Evolutionary conservation across 257 asterid genomes (phyloP).

Genomic region (Leptodermis oblonga): DNA sequence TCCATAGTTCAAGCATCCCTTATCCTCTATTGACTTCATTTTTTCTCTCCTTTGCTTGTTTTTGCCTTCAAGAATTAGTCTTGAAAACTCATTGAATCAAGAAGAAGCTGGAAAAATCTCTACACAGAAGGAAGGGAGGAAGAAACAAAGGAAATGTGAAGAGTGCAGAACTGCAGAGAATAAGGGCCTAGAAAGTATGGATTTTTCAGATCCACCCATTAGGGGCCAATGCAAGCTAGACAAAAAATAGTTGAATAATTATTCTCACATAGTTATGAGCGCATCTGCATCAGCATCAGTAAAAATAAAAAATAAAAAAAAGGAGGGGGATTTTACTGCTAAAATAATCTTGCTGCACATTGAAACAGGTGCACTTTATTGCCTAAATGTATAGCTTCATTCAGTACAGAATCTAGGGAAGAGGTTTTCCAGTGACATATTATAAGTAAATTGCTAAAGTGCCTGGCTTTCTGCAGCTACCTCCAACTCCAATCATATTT

Average conservation of each 20-base stretch:
- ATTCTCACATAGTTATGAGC: slow-evolving; percentile 41
- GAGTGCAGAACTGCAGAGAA: slow-evolving; percentile 39
- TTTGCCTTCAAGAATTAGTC: not conserved
- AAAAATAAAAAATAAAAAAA: slow-evolving; percentile 9
- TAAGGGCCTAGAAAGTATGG: slow-evolving; percentile 37
- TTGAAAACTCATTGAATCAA: not conserved
- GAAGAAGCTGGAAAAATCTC: not conserved
- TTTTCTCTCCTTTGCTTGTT: slow-evolving; percentile 8
- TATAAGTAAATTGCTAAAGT: slow-evolving; percentile 13
- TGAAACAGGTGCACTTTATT: slow-evolving; percentile 33
- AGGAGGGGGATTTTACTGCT: slow-evolving; percentile 6
- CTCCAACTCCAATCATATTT: not conserved
- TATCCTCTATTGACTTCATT: slow-evolving; percentile 80
- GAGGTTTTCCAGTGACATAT: slow-evolving; percentile 40
- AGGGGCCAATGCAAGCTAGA: slow-evolving; percentile 19
- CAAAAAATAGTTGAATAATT: slow-evolving; percentile 22
- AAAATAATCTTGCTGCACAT: slow-evolving; percentile 26
- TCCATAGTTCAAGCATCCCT: slow-evolving; percentile 56
- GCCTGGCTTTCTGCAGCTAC: not conserved
- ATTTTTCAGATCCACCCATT: slow-evolving; percentile 52
- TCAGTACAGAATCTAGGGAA: slow-evolving; percentile 43
- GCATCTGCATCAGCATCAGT: slow-evolving; percentile 20
- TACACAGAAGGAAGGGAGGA: slow-evolving; percentile 6
- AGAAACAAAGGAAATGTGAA: slow-evolving; percentile 20
- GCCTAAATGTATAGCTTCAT: slow-evolving; percentile 24